Evolutionary conservation across 441 rosid species (phyloP), one percentile per base, ranked within the genome.

Genomic region (Flueggea neowawraea): DNA sequence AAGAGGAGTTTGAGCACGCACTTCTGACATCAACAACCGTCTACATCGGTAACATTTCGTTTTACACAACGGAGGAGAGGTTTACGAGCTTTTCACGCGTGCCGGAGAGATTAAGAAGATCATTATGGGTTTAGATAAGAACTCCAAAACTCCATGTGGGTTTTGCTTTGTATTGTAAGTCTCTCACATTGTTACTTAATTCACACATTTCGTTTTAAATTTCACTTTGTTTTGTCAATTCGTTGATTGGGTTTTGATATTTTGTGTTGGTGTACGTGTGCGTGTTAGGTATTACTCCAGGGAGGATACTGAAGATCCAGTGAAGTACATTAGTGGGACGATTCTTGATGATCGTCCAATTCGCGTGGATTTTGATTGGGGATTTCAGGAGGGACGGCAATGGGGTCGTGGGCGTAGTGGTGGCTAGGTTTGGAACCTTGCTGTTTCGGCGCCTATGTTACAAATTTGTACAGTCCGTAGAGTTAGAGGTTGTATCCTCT

Each of bases 351-450:
- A 95, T 65, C 87, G 99, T 49, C 99, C 99, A 0, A 91, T 95
- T 64, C 96, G 99, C 74, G 99, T 86, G 6, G 97, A 95, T 73
- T 95, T 95, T 82, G 97, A 95, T 69, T 91, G 99, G 99, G 99
- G 97, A 8, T 95, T 95, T 44, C 87, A 84, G 68, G 99, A 95
- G 63, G 99, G 99, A 69, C 84, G 99, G 75, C 97, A 95, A 72
- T 95, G 97, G 97, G 97, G 97, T 12, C 99, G 99, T 69, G 99
- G 99, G 68, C 74, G 89, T 75, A 95, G 97, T 73, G 99, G 99
- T 66, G 99, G 99, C 44, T 97, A 95, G 88, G 97, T 89, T 67
- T 16, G 50, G 60, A 28, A 64, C 69, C 22, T 47, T 65, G 14
- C 58, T 43, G 6, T 51, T 60, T 44, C 6, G 68, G 48, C 41